Evolutionary conservation across 179 eudicot species (phyloP), one percentile per base, ranked within the genome.

Genomic region (Pouteria campechiana): DNA sequence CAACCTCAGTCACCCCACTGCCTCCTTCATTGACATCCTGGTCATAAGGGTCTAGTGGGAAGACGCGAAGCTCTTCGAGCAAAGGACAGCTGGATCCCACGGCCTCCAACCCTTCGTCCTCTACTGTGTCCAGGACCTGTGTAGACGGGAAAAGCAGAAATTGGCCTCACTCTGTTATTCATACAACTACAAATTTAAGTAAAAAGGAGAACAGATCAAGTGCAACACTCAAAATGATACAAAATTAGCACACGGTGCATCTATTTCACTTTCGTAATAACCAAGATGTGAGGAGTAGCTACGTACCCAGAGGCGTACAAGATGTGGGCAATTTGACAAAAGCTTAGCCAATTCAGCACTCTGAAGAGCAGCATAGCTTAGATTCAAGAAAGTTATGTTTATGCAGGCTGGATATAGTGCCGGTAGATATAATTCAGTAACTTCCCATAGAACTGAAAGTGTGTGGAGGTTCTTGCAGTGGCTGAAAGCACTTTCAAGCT

Each of bases 61-160:
- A 87, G n/a, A 87, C 94, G 20, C 96, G 85, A 36, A 87, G 83
- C 61, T 87, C 96, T 0, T 52, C 70, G 10, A 87, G 83, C 54
- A 79, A 78, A 14, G 75, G 73, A 48, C 96, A 87, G 10, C 79
- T 70, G 25, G 74, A 69, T 25, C 83, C 81, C 29, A 83, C 96
- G 15, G 86, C 94, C 56, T 76, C 73, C 25, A 87, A 83, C 35
- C 96, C 96, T 52, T 79, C 89, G 54, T 87, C 96, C 38, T 76
- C 53, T n/a, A 83, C 67, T 6, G 96, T 64, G 61, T 87, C 96
- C 34, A 79, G 74, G 3, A 67, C 94, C 96, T 87, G 59, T 13
- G 56, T 19, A 24, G 17, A 25, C 22, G 19, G 25, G 39, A n/a
- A 18, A 13, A 37, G 24, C 20, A 25, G 3, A 12, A 17, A 30